phyloP scores from a whole-genome alignment of 148 eudicot genomes.

The Camellia granthamiana region DNA sequence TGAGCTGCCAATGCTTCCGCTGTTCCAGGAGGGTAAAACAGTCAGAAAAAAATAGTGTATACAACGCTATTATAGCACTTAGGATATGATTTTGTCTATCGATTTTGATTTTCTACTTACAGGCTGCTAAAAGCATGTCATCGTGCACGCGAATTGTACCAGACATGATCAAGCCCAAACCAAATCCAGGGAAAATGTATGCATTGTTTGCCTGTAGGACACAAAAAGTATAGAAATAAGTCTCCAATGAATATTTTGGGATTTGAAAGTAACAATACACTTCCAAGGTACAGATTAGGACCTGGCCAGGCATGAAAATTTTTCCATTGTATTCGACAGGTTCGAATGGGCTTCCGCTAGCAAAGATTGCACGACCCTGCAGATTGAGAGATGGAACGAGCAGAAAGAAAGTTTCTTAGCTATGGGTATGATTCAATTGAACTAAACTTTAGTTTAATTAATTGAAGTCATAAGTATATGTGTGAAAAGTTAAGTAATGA shows the following conservation, averaged over 20 bases:
- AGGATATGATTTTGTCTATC: background rate
- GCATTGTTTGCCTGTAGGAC: conserved; percentile 82
- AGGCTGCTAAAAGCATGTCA: conserved; percentile 85
- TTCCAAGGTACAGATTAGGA: conserved; percentile 13
- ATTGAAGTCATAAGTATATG: too few relatives aligned
- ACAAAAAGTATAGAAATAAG: background rate
- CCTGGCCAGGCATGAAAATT: conserved; percentile 76
- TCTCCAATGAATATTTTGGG: background rate
- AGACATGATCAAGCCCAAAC: conserved; percentile 86
- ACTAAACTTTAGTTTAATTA: background rate
- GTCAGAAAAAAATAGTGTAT: too few relatives aligned
- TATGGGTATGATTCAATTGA: background rate
- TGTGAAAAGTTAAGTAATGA: background rate
- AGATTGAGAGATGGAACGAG: conserved; percentile 8
- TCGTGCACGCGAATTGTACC: conserved; percentile 81
- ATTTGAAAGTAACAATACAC: background rate
- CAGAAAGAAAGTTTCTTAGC: background rate
- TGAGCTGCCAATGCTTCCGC: conserved; percentile 91
- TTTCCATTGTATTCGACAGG: conserved; percentile 66
- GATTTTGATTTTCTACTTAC: conserved; percentile 41
- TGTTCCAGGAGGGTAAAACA: conserved; percentile 21
- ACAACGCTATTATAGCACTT: too few relatives aligned
- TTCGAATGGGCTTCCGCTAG: conserved; percentile 91
- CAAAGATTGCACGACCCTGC: conserved; percentile 77
- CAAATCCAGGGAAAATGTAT: conserved; percentile 89